phyloP scores from a whole-genome alignment of 495 filamentous ascomycete species.

The Podospora fimiseda region DNA sequence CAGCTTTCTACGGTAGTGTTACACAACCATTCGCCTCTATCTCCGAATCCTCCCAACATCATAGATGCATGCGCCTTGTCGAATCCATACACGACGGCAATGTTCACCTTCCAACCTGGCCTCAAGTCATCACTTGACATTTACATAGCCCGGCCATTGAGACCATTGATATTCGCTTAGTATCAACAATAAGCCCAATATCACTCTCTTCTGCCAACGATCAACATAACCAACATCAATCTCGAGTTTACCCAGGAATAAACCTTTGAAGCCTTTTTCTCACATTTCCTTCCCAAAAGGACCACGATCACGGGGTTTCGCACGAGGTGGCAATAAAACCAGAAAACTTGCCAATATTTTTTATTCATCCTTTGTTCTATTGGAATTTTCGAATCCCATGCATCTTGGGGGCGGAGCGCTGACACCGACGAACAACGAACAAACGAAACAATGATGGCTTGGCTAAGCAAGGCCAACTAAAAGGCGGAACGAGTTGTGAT shows the following conservation, averaged over 20 bases:
- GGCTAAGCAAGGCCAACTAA: neutral
- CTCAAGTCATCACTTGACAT: neutral
- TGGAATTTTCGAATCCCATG: neutral
- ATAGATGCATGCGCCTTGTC: neutral
- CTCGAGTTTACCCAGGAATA: too few relatives aligned
- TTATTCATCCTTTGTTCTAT: neutral
- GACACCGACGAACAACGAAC: neutral
- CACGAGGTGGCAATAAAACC: too few relatives aligned
- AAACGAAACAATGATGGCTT: too few relatives aligned
- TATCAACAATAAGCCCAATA: too few relatives aligned
- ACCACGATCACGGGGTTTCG: too few relatives aligned
- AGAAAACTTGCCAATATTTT: too few relatives aligned
- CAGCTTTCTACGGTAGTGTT: neutral
- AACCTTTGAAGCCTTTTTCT: too few relatives aligned
- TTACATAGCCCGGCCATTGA: neutral
- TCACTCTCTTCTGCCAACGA: too few relatives aligned
- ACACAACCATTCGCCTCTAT: neutral
- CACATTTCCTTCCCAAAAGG: too few relatives aligned
- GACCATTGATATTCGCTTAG: too few relatives aligned
- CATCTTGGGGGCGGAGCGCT: neutral
- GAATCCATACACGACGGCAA: neutral
- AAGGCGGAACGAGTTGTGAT: neutral
- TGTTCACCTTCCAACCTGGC: neutral
- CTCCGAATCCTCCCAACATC: neutral
- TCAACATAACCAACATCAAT: too few relatives aligned